Evolutionary conservation across 2,329 filamentous ascomycete species (phyloP).

Genomic region (Pseudocercospora eumusae): DNA sequence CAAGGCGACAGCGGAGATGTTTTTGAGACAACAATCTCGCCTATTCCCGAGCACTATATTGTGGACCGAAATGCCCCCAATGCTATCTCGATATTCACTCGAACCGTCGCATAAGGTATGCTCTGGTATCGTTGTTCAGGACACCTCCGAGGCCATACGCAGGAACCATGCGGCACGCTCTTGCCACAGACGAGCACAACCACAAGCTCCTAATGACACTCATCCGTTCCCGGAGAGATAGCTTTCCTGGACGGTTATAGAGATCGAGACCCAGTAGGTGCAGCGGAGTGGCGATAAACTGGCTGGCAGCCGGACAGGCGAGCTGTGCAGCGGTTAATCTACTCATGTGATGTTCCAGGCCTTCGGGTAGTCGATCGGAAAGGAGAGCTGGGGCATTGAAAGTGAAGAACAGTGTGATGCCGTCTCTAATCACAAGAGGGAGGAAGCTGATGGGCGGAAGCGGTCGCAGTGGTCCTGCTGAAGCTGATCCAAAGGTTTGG

Average conservation of each 20-base stretch:
- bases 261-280: slow-evolving; percentile 30
- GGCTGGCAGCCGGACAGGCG: slow-evolving; percentile 24
- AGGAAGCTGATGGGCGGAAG: slow-evolving; percentile 27
- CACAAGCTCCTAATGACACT: slow-evolving; percentile 20
- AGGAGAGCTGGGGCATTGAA: slow-evolving; percentile 27
- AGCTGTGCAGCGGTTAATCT: slow-evolving; percentile 26
- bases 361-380: slow-evolving; percentile 22
- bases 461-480: slow-evolving; percentile 15
- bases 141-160: slow-evolving; percentile 31
- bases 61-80: too few relatives aligned
- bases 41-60: too few relatives aligned
- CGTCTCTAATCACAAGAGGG: slow-evolving; percentile 28
- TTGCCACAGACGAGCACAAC: slow-evolving; percentile 23
- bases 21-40: not conserved
- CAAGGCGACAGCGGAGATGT: not conserved
- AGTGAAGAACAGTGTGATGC: slow-evolving; percentile 28
- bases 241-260: slow-evolving; percentile 22
- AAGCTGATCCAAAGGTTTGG: slow-evolving; percentile 25
- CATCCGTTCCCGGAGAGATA: slow-evolving; percentile 16
- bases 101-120: not conserved
- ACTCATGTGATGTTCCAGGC: slow-evolving; percentile 22
- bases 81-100: not conserved
- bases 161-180: slow-evolving; percentile 27
- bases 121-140: slow-evolving; percentile 22
- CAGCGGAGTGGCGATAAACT: slow-evolving; percentile 28